Evolutionary conservation across 441 rosid species (phyloP).

Genomic region (Isatis lusitanica): DNA sequence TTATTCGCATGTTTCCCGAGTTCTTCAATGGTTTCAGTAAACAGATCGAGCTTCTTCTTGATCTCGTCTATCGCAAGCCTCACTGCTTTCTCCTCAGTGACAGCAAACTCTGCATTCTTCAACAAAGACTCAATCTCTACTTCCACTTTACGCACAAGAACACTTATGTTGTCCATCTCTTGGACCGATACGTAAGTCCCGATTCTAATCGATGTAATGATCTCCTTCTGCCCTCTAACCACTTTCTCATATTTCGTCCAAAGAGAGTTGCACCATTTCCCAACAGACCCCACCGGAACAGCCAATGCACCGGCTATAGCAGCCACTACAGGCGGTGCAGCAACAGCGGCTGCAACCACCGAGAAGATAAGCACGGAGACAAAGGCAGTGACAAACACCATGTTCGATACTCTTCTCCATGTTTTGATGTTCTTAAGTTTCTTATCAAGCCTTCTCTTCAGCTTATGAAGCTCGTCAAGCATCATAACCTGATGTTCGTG

Average conservation of each 20-base stretch:
- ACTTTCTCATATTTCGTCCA: constrained; percentile 58
- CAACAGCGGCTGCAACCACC: constrained; percentile 67
- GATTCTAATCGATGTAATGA: constrained; percentile 42
- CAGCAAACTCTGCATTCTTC: constrained; percentile 50
- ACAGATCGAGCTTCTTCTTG: constrained; percentile 50
- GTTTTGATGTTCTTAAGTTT: constrained; percentile 49
- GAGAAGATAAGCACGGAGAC: constrained; percentile 64
- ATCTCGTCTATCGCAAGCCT: constrained; percentile 60
- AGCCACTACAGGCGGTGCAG: constrained; percentile 59
- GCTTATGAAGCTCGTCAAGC: constrained; percentile 46
- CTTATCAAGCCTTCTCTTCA: constrained; percentile 53
- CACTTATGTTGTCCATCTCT: constrained; percentile 55
- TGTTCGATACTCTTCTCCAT: constrained; percentile 60
- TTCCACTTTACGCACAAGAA: constrained; percentile 48
- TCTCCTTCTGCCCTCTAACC: constrained; percentile 46
- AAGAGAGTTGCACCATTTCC: constrained; percentile 62
- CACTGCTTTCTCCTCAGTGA: constrained; percentile 46
- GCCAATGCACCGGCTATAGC: constrained; percentile 61
- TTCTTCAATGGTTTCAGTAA: constrained; percentile 49
- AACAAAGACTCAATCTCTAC: constrained; percentile 47
- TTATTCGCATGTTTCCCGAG: constrained; percentile 48
- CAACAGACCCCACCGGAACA: constrained; percentile 58
- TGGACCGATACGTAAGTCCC: constrained; percentile 44
- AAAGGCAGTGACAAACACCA: constrained; percentile 53
- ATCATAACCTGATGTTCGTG: constrained; percentile 49